Percentiles rank a stretch among this genome's conserved stretches.
phyloP scores from a whole-genome alignment of 2,329 filamentous ascomycete species.

The Xylaria sp. region DNA sequence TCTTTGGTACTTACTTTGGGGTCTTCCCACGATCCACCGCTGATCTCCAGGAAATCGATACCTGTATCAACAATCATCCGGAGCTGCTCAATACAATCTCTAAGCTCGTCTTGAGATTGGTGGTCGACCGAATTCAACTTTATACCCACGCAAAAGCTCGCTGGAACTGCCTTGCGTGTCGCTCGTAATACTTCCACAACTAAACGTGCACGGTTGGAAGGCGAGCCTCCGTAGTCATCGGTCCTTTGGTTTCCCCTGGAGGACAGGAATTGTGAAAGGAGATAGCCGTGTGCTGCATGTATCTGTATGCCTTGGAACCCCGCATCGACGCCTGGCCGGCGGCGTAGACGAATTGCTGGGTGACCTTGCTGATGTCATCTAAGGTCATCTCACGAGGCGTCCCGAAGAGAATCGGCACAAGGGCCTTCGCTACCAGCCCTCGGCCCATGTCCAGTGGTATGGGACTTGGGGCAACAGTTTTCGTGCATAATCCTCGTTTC shows the following conservation, averaged over 20 bases:
- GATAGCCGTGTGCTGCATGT: constrained; percentile 61
- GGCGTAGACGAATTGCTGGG: constrained; percentile 24
- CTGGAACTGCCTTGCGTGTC: constrained; percentile 54
- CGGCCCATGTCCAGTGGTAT: neutral
- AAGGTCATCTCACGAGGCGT: neutral
- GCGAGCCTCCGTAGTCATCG: constrained; percentile 60
- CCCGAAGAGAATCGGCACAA: neutral
- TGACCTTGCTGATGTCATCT: constrained; percentile 19
- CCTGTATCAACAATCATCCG: neutral
- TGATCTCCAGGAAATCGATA: neutral
- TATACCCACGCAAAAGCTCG: neutral
- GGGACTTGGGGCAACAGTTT: neutral
- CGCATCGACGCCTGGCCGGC: constrained; percentile 28
- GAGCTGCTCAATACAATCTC: neutral
- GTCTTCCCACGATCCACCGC: neutral
- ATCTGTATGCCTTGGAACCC: constrained; percentile 49
- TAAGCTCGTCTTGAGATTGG: neutral
- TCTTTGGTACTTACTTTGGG: neutral
- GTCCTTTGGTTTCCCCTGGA: constrained; percentile 56
- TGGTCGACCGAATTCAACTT: neutral
- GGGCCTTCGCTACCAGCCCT: neutral
- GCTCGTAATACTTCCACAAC: constrained; percentile 57
- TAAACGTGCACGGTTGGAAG: constrained; percentile 54
- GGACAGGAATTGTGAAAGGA: constrained; percentile 62
- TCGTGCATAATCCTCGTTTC: constrained; percentile 39